phyloP scores from a whole-genome alignment of 1,139 yeast genomes.

The Kodamaea fungicola region DNA sequence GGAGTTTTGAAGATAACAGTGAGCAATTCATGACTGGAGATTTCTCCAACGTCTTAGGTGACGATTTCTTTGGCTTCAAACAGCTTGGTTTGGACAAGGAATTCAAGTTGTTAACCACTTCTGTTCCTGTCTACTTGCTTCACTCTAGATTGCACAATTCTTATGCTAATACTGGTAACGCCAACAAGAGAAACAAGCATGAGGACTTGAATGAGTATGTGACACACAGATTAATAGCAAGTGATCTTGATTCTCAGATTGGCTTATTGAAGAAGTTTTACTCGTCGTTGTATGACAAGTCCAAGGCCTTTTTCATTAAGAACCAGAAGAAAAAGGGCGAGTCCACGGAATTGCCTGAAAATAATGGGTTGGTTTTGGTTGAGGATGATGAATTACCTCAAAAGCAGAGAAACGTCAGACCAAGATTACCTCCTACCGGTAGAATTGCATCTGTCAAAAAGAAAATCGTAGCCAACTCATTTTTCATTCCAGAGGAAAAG shows the following conservation, averaged over 20 bases:
- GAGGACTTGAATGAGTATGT: conserved; percentile 59
- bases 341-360: conserved; percentile 40
- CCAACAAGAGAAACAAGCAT: conserved; percentile 49
- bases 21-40: conserved; percentile 95
- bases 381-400: conserved; percentile 85
- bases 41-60: conserved; percentile 88
- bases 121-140: conserved; percentile 85
- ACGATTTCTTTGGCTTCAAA: conserved; percentile 94
- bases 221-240: conserved; percentile 46
- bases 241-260: conserved; percentile 52
- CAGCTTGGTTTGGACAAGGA: conserved; percentile 93
- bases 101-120: conserved; percentile 77
- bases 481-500: conserved; percentile 34
- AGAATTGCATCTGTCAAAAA: conserved; percentile 73
- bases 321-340: conserved; percentile 54
- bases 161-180: conserved; percentile 37
- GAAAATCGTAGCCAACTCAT: conserved; percentile 52
- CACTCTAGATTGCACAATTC: conserved; percentile 72
- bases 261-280: conserved; percentile 62
- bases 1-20: conserved; percentile 81
- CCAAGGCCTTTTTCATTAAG: conserved; percentile 47
- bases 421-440: conserved; percentile 92
- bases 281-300: conserved; percentile 45
- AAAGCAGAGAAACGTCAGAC: conserved; percentile 73
- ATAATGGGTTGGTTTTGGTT: conserved; percentile 44